Base-by-base conservation (phyloP, 495 filamentous ascomycete genomes). In the Usnea hakonensis region DNA sequence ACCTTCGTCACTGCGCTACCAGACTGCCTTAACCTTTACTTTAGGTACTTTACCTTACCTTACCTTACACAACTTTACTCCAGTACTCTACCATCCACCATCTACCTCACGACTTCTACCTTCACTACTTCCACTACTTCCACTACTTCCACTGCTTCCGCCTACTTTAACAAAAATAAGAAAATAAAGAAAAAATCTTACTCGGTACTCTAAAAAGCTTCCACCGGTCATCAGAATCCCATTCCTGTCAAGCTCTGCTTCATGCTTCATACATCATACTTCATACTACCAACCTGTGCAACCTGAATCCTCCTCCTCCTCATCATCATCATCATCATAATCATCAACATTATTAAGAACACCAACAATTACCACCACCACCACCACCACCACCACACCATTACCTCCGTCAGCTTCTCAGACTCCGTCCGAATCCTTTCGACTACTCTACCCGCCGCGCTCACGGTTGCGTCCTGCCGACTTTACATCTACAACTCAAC, bases 181-280 rank as follows among this genome's bases (percentile, higher is more conserved):
- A 46, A 2, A 2, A 46, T 23, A 46, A 23, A 6, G 21, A 48
- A 41, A 41, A 41, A 30, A 16, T 9, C n/a, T n/a, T 44, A 30
- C 23, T 14, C 46, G 48, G 14, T 32, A 52, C 48, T 52, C 48
- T 32, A 52, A 52, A 52, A 52, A 52, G 26, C 48, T 52, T 52
- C 48, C 48, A 19, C 32, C 48, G 10, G 23, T 8, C 43, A 46
- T 23, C 43, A 46, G 26, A 3, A 19, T 7, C 21, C 43, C 21
- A 48, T 16, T 8, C 5, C 43, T 2, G 14, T 19, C 41, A n/a
- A 43, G 21, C 16, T 43, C 16, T n/a, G 5, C 35, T 36, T 36
- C 35, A 36, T n/a, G n/a, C n/a, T n/a, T n/a, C n/a, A n/a, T n/a
- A n/a, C n/a, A n/a, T n/a, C n/a, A n/a, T n/a, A n/a, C n/a, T n/a